Conservation (phyloP, 805 yeast species). For the Saccharomycopsis guyanensis region DNA sequence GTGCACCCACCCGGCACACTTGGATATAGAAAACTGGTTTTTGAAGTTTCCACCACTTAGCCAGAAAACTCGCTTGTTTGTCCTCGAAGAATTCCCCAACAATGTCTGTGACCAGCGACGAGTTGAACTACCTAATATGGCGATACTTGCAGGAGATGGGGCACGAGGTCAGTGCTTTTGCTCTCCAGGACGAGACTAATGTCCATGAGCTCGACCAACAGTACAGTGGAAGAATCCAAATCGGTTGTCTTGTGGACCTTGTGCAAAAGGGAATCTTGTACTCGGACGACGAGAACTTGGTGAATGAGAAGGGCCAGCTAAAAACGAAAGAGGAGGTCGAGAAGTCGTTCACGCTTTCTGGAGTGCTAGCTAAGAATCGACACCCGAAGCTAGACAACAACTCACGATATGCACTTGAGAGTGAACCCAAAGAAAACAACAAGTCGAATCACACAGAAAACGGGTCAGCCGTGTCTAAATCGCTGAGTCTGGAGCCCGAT, state of each 20-base stretch:
- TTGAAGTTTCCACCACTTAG: too few relatives aligned
- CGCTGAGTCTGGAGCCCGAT: constrained; percentile 1
- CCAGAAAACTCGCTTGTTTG: too few relatives aligned
- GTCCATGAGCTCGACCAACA: constrained; percentile 49
- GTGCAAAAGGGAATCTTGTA: constrained; percentile 83
- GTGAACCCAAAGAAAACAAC: constrained; percentile 20
- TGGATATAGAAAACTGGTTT: too few relatives aligned
- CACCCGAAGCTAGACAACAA: constrained; percentile 26
- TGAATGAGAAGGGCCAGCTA: constrained; percentile 30
- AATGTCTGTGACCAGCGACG: constrained; percentile 79
- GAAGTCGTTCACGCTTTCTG: constrained; percentile 19
- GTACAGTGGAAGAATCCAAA: constrained; percentile 48
- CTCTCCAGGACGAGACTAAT: constrained; percentile 67
- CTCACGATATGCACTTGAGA: constrained; percentile 29
- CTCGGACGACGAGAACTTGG: constrained; percentile 58
- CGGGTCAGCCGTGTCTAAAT: constrained; percentile 4
- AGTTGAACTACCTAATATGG: constrained; percentile 88
- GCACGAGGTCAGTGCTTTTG: constrained; percentile 65
- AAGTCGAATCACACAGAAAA: constrained; percentile 8
- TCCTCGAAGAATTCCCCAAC: too few relatives aligned
- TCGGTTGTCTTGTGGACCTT: constrained; percentile 73
- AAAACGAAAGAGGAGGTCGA: constrained; percentile 27
- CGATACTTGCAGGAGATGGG: constrained; percentile 85
- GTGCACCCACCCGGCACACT: too few relatives aligned
- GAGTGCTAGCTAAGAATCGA: constrained; percentile 22